phyloP scores from a whole-genome alignment of 148 eudicot species.

The Persicaria maculosa region DNA sequence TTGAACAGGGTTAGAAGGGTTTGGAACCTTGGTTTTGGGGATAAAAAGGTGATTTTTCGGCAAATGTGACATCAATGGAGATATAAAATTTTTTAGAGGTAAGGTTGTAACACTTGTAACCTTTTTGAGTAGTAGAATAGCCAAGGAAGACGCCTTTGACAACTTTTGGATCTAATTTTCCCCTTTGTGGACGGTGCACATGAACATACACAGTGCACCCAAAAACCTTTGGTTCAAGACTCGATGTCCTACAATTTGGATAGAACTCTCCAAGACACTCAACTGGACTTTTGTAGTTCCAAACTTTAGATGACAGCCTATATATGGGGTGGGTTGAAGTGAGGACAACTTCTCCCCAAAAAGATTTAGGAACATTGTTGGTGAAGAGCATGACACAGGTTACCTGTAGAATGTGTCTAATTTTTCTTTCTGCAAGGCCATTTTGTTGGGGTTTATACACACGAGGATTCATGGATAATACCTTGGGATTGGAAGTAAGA shows the following conservation, averaged over 20 bases:
- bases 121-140: slow-evolving; percentile 4
- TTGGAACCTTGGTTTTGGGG: background rate
- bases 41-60: background rate
- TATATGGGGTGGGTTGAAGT: background rate
- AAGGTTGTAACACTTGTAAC: background rate
- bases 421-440: background rate
- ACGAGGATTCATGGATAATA: background rate
- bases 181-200: background rate
- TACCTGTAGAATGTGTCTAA: background rate
- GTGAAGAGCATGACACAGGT: background rate
- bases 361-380: background rate
- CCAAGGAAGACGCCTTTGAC: background rate
- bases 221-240: background rate
- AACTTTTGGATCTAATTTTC: slow-evolving; percentile 1
- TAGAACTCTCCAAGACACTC: background rate
- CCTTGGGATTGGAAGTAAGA: background rate
- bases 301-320: background rate
- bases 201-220: background rate
- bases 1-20: background rate
- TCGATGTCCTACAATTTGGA: background rate
- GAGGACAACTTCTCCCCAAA: background rate
- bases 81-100: background rate
- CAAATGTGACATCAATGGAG: background rate
- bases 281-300: background rate
- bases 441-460: background rate